Percentiles rank a stretch among this genome's conserved stretches.
These are phyloP conservation scores for Heliosperma pusillum DNA, from an alignment of 148 eudicot species.

Conservation along the genomic window DNA sequence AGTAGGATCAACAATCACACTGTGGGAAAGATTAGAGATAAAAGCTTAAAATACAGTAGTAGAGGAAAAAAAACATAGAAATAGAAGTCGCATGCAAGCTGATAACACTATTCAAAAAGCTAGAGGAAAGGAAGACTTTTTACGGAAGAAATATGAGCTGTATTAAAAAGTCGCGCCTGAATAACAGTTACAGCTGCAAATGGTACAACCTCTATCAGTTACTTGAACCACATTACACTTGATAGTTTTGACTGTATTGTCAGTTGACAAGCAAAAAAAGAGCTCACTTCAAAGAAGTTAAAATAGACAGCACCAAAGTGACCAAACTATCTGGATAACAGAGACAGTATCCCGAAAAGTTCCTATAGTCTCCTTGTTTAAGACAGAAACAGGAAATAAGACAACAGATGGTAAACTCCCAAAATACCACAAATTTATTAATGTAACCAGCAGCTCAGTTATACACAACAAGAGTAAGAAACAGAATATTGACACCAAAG, in stretches of 20 bases:
- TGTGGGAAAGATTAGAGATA: constrained; percentile 24
- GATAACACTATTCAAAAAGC: neutral
- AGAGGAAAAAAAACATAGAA: neutral
- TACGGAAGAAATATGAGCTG: neutral
- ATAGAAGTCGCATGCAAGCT: neutral
- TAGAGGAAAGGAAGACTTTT: neutral
- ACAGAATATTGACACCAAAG: too few species aligned
- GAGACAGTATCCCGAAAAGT: neutral
- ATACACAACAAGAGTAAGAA: too few species aligned
- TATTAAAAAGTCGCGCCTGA: neutral
- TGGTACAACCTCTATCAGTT: neutral
- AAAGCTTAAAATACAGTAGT: constrained; percentile 9
- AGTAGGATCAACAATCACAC: constrained; percentile 89
- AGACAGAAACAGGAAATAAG: neutral
- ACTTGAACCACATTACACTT: neutral
- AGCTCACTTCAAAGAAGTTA: neutral
- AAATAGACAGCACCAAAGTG: neutral
- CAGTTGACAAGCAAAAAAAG: neutral
- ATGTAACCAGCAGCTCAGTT: too few species aligned
- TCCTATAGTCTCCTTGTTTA: neutral
- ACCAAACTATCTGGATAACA: neutral
- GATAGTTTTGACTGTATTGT: neutral
- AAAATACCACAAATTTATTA: too few species aligned
- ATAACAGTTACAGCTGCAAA: neutral
- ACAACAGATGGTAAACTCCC: too few species aligned